phyloP scores from a whole-genome alignment of 2,329 filamentous ascomycete genomes.

The Trichoderma breve region DNA sequence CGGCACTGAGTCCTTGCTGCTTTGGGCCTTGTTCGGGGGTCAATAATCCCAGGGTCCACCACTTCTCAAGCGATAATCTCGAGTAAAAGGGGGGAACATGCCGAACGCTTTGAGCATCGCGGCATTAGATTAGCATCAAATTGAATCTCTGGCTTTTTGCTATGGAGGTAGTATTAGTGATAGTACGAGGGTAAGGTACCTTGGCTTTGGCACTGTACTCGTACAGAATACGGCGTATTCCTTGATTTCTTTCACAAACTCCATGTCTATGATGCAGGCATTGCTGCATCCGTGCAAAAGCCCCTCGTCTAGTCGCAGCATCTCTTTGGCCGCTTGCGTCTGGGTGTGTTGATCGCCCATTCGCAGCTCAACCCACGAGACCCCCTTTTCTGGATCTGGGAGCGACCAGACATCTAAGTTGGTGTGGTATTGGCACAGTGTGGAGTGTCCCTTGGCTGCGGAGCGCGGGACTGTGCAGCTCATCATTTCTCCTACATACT shows the following conservation, averaged over 20 bases:
- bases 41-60: neutral
- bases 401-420: neutral
- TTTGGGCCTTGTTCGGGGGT: neutral
- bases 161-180: no score
- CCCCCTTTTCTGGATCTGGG: slow-evolving; percentile 15
- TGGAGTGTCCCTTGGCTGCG: neutral
- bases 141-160: neutral
- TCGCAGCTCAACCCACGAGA: neutral
- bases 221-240: no score
- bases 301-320: neutral
- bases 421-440: neutral
- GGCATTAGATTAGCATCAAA: neutral
- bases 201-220: neutral
- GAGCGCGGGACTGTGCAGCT: neutral
- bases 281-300: neutral
- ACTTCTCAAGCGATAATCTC: neutral
- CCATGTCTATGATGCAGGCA: neutral
- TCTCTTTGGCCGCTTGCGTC: neutral
- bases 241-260: no score
- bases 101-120: neutral
- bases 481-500: neutral
- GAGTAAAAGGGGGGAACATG: neutral
- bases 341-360: neutral
- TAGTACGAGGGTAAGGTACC: no score
- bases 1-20: neutral